Evolutionary conservation across 1,139 yeast genomes (phyloP).

Genomic region (Yamadazyma siamensis): DNA sequence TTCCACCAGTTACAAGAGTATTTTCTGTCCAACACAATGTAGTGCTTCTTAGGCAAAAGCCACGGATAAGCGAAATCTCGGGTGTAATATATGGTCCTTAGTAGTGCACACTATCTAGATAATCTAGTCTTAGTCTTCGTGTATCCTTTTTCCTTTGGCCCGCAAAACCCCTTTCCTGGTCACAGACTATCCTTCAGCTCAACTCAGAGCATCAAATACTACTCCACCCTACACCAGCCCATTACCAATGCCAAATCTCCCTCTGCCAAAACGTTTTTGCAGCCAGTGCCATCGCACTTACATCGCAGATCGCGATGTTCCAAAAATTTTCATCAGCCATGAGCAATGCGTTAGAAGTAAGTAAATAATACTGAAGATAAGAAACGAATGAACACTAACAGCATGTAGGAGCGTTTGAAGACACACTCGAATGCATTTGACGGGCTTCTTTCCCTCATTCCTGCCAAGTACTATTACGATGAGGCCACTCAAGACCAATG

Average conservation of each 20-base stretch:
- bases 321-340: constrained; percentile 18
- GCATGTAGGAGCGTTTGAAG: constrained; percentile 67
- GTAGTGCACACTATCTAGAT: too few relatives aligned
- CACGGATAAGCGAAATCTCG: too few relatives aligned
- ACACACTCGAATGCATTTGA: constrained; percentile 86
- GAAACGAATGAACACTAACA: constrained; percentile 19
- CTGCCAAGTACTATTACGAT: constrained; percentile 87
- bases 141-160: too few relatives aligned
- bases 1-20: too few relatives aligned
- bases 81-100: too few relatives aligned
- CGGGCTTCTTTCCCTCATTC: constrained; percentile 85
- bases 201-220: too few relatives aligned
- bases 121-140: too few relatives aligned
- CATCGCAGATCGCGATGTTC: constrained; percentile 12
- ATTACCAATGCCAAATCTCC: neutral
- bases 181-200: too few relatives aligned
- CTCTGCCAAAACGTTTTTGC: neutral
- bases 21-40: too few relatives aligned
- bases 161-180: too few relatives aligned
- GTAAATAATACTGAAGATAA: constrained; percentile 16
- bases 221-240: neutral
- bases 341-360: constrained; percentile 52
- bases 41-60: too few relatives aligned
- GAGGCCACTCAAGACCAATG: constrained; percentile 83
- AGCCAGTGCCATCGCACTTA: too few relatives aligned